Evolutionary conservation across 2,329 filamentous ascomycete genomes (phyloP), one percentile per base, ranked within the genome.

Genomic region (Capronia americana): DNA sequence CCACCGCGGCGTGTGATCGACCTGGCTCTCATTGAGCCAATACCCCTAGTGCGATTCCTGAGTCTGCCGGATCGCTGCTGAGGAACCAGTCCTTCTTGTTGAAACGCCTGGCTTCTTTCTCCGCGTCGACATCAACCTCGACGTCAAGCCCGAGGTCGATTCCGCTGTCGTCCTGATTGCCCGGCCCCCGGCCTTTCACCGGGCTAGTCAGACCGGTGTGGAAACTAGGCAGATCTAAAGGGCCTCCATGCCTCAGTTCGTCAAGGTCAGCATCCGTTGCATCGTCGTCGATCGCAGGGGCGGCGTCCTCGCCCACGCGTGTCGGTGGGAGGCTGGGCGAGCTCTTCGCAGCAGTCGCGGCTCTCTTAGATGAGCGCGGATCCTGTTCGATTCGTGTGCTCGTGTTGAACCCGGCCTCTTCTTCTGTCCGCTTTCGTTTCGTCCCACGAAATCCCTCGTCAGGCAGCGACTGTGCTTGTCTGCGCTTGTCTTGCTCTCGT

Each of bases 41-140:
- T 17, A 70, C 66, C 11, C 66, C 68, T 38, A 70, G 61, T 17
- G 64, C 68, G 28, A 69, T 63, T 12, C 63, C 58, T 17, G 69
- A 44, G 58, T 73, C 71, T 23, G 68, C 71, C 17, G 71, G 71
- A 34, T 73, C 71, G 62, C 70, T 71, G 69, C 71, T 73, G 41
- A 73, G 67, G 23, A 73, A 67, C 71, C 71, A 73, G 57, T 73
- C 71, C 64, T 68, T 61, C 65, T 72, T 72, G 62, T 72, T 71
- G 63, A 71, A 72, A 41, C 69, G 69, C 51, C 66, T 69, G 34
- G 70, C 71, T 48, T 73, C 71, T 56, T 71, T 73, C 48, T 72
- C 70, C 3, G 67, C 69, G 51, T 71, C 70, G 3, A 68, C 95
- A 56, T 72, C 71, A n/a, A 73, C 57, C 41, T 69, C 71, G 14